Conservation (phyloP, 768 basidiomycete genomes). For the Leucocoprinus birnbaumii region DNA sequence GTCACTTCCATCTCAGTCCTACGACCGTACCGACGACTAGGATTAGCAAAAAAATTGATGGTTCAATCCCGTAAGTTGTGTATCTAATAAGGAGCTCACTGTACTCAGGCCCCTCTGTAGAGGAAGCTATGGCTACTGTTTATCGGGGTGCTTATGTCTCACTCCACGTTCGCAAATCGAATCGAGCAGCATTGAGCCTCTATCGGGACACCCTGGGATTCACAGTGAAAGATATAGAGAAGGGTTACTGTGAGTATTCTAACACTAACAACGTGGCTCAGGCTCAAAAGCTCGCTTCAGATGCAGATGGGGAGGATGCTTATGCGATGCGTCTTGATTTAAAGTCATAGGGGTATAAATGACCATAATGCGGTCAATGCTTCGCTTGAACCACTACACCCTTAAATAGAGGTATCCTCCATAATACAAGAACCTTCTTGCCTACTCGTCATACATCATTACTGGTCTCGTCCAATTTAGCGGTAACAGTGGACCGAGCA, state of each 20-base stretch:
- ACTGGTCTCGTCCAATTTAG: background rate
- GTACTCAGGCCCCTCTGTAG: constrained; percentile 32
- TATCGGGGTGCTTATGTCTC: constrained; percentile 88
- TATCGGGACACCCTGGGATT: constrained; percentile 94
- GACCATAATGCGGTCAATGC: no score
- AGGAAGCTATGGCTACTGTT: constrained; percentile 87
- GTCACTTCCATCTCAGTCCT: constrained; percentile 97
- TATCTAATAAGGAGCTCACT: background rate
- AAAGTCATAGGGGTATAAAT: constrained; percentile 13
- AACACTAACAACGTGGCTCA: background rate
- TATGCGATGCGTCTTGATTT: constrained; percentile 84
- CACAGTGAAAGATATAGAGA: constrained; percentile 82
- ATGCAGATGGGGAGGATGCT: constrained; percentile 94
- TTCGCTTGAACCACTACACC: no score
- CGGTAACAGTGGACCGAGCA: background rate
- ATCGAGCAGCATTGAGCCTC: constrained; percentile 84
- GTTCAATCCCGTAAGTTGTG: constrained; percentile 79
- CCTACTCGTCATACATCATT: background rate
- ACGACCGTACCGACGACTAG: constrained; percentile 85
- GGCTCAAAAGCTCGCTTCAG: constrained; percentile 34
- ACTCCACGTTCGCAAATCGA: constrained; percentile 92
- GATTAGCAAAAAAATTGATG: constrained; percentile 95
- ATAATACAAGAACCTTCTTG: background rate
- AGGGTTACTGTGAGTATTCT: constrained; percentile 74
- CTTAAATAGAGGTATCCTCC: no score